Evolutionary conservation across 1,139 yeast genomes (phyloP).

Genomic region (Diutina neorugosa): DNA sequence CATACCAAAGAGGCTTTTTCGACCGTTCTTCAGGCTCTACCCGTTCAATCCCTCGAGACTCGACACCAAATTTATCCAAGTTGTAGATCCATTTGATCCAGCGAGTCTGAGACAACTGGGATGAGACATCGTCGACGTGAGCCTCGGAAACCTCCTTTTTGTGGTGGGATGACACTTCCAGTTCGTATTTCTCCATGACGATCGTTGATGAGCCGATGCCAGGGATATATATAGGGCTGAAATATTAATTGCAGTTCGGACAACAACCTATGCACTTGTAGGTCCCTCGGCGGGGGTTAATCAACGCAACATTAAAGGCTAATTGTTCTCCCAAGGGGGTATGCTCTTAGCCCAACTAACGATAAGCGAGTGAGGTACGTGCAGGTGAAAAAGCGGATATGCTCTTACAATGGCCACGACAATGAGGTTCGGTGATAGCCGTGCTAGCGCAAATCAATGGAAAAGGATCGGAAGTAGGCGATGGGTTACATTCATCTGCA

Average conservation of each 20-base stretch:
- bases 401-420: not conserved
- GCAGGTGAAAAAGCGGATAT: not conserved
- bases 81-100: slow-evolving; percentile 10
- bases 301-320: not conserved
- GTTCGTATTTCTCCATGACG: not conserved
- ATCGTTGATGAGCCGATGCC: not conserved
- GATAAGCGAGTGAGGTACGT: not conserved
- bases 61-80: slow-evolving; percentile 18
- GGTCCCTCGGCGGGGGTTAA: not conserved
- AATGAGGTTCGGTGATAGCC: not conserved
- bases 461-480: not conserved
- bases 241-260: not conserved
- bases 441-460: not conserved
- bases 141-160: not conserved
- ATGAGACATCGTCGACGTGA: not conserved
- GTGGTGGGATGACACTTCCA: not conserved
- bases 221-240: not conserved
- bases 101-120: not conserved
- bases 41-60: slow-evolving; percentile 20
- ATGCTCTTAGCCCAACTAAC: not conserved
- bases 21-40: slow-evolving; percentile 17
- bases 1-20: slow-evolving; percentile 6
- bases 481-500: not conserved
- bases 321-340: not conserved
- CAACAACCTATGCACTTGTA: not conserved